phyloP scores from a whole-genome alignment of 2,329 filamentous ascomycete species.

The Penicillium paneum region DNA sequence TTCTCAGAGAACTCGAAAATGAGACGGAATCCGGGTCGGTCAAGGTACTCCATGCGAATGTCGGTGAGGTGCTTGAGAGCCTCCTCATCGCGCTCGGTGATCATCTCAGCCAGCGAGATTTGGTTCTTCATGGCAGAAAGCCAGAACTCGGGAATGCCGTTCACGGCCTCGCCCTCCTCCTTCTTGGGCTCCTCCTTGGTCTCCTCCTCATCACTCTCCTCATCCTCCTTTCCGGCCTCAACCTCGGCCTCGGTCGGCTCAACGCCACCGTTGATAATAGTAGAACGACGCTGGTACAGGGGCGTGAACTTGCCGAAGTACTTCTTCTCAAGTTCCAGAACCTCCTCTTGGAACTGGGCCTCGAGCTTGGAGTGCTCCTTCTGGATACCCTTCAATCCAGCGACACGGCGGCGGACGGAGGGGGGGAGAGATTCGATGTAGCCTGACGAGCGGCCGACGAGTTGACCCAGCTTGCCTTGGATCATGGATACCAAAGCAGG shows the following conservation, averaged over 20 bases:
- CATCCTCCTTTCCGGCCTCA: slow-evolving; percentile 77
- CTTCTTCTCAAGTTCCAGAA: slow-evolving; percentile 97
- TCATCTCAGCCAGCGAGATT: slow-evolving; percentile 93
- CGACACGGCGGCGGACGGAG: slow-evolving; percentile 85
- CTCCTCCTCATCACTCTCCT: slow-evolving; percentile 63
- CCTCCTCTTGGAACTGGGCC: slow-evolving; percentile 97
- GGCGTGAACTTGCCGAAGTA: slow-evolving; percentile 99
- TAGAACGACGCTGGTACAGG: slow-evolving; percentile 89
- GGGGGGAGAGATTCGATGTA: slow-evolving; percentile 95
- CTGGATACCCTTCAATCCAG: slow-evolving; percentile 95
- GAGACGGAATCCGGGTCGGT: slow-evolving; percentile 94
- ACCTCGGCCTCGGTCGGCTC: slow-evolving; percentile 89
- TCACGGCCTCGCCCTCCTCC: slow-evolving; percentile 49
- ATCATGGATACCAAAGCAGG: slow-evolving; percentile 95
- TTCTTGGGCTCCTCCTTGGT: slow-evolving; percentile 54
- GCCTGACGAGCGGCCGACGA: slow-evolving; percentile 92
- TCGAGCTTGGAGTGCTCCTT: slow-evolving; percentile 99
- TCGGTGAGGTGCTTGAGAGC: slow-evolving; percentile 87
- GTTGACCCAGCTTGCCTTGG: slow-evolving; percentile 87
- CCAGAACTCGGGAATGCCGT: slow-evolving; percentile 98
- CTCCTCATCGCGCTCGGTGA: slow-evolving; percentile 93
- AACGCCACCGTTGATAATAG: slow-evolving; percentile 80
- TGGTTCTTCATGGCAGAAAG: slow-evolving; percentile 99
- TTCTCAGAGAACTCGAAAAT: slow-evolving; percentile 97
- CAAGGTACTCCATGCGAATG: slow-evolving; percentile 98